Percentiles rank a stretch among this genome's conserved stretches.
phyloP scores from a whole-genome alignment of 2,329 filamentous ascomycete species.

The Sarocladium kiliense region DNA sequence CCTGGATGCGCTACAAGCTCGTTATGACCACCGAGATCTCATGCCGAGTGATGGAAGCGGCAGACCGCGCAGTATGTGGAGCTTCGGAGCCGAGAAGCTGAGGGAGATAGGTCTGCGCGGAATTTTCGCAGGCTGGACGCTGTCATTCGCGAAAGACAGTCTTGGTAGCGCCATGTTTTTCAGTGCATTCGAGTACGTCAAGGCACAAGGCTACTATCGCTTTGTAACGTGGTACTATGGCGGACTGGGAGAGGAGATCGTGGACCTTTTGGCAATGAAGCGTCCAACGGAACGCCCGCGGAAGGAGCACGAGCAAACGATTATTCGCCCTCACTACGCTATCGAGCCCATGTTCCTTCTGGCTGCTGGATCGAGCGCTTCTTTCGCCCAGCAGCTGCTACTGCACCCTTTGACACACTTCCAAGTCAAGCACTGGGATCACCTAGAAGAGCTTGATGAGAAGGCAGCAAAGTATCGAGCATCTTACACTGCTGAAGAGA shows the following conservation, averaged over 20 bases:
- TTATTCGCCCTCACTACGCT: conserved; percentile 70
- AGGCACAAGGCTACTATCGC: conserved; percentile 64
- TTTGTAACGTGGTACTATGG: conserved; percentile 70
- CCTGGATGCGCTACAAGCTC: conserved; percentile 68
- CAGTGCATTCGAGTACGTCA: conserved; percentile 69
- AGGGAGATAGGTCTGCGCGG: conserved; percentile 67
- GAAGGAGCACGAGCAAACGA: conserved; percentile 27
- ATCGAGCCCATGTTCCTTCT: conserved; percentile 70
- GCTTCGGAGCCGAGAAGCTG: conserved; percentile 58
- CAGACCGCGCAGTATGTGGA: conserved; percentile 63
- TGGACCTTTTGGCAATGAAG: conserved; percentile 44
- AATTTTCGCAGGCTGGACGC: conserved; percentile 67
- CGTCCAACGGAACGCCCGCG: conserved; percentile 26
- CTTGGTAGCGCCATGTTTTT: conserved; percentile 69
- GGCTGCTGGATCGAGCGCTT: conserved; percentile 63
- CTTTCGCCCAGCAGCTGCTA: conserved; percentile 61
- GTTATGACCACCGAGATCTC: conserved; percentile 57
- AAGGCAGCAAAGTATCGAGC: conserved; percentile 43
- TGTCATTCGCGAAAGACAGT: conserved; percentile 65
- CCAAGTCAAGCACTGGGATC: conserved; percentile 68
- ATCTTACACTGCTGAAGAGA: conserved; percentile 16
- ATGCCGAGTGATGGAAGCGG: conserved; percentile 34
- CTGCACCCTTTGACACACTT: conserved; percentile 68
- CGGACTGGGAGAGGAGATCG: conserved; percentile 44
- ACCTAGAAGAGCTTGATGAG: conserved; percentile 66